These are phyloP conservation scores for Turritis glabra DNA, from an alignment of 345 rosid species.

Conservation along the genomic window DNA sequence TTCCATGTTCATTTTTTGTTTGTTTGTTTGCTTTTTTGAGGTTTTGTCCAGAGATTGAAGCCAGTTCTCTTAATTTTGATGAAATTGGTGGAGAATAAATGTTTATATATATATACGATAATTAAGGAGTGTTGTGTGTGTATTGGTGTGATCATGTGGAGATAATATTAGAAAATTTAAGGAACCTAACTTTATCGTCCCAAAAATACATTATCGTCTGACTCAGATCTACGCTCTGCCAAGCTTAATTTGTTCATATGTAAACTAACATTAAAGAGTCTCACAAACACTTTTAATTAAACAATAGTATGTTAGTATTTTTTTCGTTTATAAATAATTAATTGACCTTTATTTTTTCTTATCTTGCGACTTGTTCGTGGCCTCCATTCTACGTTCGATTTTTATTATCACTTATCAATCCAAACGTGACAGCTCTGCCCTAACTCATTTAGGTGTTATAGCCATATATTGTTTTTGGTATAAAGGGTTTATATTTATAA, in stretches of 20 bases:
- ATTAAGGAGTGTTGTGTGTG: conserved; percentile 23
- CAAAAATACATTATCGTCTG: conserved; percentile 42
- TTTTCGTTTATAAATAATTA: conserved; percentile 16
- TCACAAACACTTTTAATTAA: conserved; percentile 38
- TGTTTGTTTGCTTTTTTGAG: not conserved
- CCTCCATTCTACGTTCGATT: conserved; percentile 46
- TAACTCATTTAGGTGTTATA: conserved; percentile 31
- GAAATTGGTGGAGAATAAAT: conserved; percentile 43
- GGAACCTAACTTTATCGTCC: conserved; percentile 37
- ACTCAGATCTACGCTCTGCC: conserved; percentile 49
- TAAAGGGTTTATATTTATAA: not conserved
- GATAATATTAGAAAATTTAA: conserved; percentile 33
- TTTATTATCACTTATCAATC: conserved; percentile 39
- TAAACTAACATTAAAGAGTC: conserved; percentile 40
- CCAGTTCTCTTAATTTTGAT: conserved; percentile 6
- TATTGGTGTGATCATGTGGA: conserved; percentile 33
- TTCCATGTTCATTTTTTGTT: conserved; percentile 37
- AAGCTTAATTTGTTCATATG: conserved; percentile 32
- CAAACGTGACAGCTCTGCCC: conserved; percentile 49
- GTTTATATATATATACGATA: conserved; percentile 48
- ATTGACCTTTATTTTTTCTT: conserved; percentile 32
- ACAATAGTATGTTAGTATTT: conserved; percentile 1
- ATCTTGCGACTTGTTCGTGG: conserved; percentile 50
- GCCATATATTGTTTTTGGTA: conserved; percentile 1
- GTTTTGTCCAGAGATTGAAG: conserved; percentile 24